Evolutionary conservation across 495 filamentous ascomycete genomes (phyloP), one percentile per base, ranked within the genome.

Genomic region (Chaetomium fimeti): DNA sequence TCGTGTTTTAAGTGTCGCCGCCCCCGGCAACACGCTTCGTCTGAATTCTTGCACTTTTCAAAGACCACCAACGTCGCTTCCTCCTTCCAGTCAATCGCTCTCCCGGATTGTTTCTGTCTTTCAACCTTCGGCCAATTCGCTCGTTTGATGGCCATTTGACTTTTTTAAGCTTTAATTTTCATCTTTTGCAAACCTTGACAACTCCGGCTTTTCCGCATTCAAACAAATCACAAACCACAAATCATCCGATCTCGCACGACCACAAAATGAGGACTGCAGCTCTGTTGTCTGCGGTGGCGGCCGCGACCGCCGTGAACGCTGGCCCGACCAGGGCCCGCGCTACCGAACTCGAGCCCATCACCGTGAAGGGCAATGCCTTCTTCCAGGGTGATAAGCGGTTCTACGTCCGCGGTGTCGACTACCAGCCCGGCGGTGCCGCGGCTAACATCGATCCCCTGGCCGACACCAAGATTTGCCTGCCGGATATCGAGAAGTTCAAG

Each of bases 341-440:
- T 22, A 66, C 68, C 49, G 65, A 69, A 48, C 36, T 78, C 64
- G 69, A 74, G 27, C 77, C 78, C 59, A 75, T 81, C 66, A 79
- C 78, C 11, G 68, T 69, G 38, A 80, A 70, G 22, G 78, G 77
- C 51, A 81, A 80, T 65, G 91, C 94, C 65, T 97, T 97, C 85
- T 97, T 92, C 81, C 83, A 89, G 71, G 92, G 91, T 61, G 76
- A 84, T 59, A 74, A 87, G 32, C 86, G 94, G 66, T 98, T 97
- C 85, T 97, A 96, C 78, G 86, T 98, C 60, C 91, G 92, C 60
- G 94, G 94, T 74, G 87, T 98, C 68, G 94, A 96, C 81, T 97
- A 96, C 78, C 93, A 97, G 77, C 93, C 93, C 62, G 93, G 93
- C 68, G 94, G 93, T 67, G 89, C 91, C 62, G 69, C 61, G 9